Evolutionary conservation across 192 early-diverging fungal species (phyloP).

Genomic region (Piromyces finnis): DNA sequence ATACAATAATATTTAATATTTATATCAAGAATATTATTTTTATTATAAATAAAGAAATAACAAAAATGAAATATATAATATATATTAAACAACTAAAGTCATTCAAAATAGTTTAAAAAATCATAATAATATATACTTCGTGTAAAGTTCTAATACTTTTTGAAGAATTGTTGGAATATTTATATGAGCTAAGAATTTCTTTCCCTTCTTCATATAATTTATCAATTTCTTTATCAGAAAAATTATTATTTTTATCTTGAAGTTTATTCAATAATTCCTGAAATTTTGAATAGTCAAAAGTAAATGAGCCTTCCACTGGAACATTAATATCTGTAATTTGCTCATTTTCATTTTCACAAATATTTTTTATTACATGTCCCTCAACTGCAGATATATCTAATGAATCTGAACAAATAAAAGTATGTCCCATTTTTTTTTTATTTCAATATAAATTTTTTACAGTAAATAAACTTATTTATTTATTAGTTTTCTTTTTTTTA

Average conservation of each 20-base stretch:
- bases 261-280: neutral
- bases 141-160: too few species aligned
- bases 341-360: neutral
- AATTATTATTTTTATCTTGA: neutral
- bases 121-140: too few species aligned
- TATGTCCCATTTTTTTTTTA: neutral
- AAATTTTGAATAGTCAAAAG: neutral
- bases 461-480: too few species aligned
- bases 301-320: neutral
- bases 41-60: too few species aligned
- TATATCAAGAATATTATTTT: too few species aligned
- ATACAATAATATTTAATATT: too few species aligned
- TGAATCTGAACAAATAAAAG: neutral
- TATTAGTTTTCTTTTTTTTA: too few species aligned
- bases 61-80: too few species aligned
- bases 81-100: too few species aligned
- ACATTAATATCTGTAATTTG: neutral
- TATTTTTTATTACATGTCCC: neutral
- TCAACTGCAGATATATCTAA: neutral
- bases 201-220: neutral
- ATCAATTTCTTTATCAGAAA: neutral
- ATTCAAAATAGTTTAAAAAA: too few species aligned
- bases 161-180: too few species aligned
- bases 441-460: too few species aligned
- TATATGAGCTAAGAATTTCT: neutral